phyloP scores from a whole-genome alignment of 371 early-diverging fungal species.

The Polyrhizophydium stewartii region DNA sequence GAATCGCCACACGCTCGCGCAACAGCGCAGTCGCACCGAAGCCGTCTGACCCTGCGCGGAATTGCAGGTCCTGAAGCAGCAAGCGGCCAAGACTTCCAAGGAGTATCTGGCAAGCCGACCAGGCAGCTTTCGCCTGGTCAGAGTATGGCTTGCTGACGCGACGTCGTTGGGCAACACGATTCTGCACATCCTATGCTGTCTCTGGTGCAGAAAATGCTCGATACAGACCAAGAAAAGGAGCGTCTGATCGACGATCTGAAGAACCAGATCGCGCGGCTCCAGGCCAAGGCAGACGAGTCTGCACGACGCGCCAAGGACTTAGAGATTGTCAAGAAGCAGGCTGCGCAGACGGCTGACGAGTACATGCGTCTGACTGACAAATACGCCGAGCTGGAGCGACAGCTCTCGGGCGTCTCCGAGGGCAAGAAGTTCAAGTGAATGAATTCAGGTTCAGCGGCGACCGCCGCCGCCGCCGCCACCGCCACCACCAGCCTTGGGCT shows the following conservation, averaged over 20 bases:
- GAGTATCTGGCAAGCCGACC: constrained; percentile 40
- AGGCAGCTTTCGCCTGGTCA: constrained; percentile 18
- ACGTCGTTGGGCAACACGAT: not conserved
- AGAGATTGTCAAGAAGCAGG: constrained; percentile 75
- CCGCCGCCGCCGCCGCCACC: too few relatives aligned
- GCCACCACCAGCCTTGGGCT: not conserved
- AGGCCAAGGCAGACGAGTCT: constrained; percentile 38
- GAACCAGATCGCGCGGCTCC: constrained; percentile 49
- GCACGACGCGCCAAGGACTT: constrained; percentile 35
- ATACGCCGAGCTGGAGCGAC: constrained; percentile 55
- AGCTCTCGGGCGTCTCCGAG: constrained; percentile 16
- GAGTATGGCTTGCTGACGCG: constrained; percentile 23
- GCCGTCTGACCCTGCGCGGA: too few relatives aligned
- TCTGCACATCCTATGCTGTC: too few relatives aligned
- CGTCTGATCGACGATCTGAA: constrained; percentile 18
- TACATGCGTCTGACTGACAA: constrained; percentile 73
- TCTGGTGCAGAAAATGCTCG: constrained; percentile 17
- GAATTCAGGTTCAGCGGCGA: constrained; percentile 12
- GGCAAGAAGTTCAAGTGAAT: constrained; percentile 5
- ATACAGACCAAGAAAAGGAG: constrained; percentile 15
- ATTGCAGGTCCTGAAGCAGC: constrained; percentile 23
- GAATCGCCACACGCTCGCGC: too few relatives aligned
- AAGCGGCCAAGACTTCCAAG: constrained; percentile 47
- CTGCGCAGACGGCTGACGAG: constrained; percentile 61
- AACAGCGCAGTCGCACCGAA: too few relatives aligned